Evolutionary conservation across 2,329 filamentous ascomycete species (phyloP).

Genomic region (Fusarium sp.): DNA sequence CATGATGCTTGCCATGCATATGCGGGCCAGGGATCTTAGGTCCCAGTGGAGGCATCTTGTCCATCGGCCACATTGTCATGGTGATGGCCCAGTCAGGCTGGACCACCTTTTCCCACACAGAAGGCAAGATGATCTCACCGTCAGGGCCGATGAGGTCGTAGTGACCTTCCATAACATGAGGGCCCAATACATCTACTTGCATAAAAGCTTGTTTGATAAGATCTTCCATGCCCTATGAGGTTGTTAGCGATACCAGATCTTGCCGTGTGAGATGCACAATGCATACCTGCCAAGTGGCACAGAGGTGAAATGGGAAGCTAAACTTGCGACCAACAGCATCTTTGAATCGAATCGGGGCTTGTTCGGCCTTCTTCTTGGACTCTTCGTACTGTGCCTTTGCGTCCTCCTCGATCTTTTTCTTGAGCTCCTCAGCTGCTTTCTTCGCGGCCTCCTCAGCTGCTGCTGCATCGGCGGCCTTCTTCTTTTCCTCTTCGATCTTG

Average conservation of each 20-base stretch:
- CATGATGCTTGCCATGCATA: constrained; percentile 35
- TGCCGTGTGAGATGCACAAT: not conserved
- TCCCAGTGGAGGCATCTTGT: constrained; percentile 56
- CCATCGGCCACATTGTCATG: constrained; percentile 73
- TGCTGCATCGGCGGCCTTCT: constrained; percentile 57
- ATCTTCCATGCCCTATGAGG: constrained; percentile 82
- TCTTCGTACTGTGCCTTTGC: constrained; percentile 65
- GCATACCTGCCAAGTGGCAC: constrained; percentile 85
- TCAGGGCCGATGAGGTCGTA: constrained; percentile 86
- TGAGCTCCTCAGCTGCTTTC: constrained; percentile 71
- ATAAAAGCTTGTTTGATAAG: constrained; percentile 88
- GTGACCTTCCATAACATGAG: constrained; percentile 82
- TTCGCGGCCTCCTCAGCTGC: constrained; percentile 67
- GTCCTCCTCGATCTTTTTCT: constrained; percentile 70
- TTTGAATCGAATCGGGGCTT: constrained; percentile 88
- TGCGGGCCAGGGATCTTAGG: constrained; percentile 43
- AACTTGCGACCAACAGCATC: constrained; percentile 94
- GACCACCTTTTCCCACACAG: constrained; percentile 84
- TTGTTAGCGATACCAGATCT: constrained; percentile 43
- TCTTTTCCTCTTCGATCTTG: constrained; percentile 61
- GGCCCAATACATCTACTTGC: constrained; percentile 82
- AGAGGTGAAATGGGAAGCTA: constrained; percentile 90
- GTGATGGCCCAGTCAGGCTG: constrained; percentile 76
- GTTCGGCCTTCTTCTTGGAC: constrained; percentile 69
- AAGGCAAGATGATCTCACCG: constrained; percentile 84